Percentiles rank a stretch among this genome's conserved stretches.
Evolutionary conservation across 305 asterid genomes (phyloP).

Genomic region (Solanum hybrid): DNA sequence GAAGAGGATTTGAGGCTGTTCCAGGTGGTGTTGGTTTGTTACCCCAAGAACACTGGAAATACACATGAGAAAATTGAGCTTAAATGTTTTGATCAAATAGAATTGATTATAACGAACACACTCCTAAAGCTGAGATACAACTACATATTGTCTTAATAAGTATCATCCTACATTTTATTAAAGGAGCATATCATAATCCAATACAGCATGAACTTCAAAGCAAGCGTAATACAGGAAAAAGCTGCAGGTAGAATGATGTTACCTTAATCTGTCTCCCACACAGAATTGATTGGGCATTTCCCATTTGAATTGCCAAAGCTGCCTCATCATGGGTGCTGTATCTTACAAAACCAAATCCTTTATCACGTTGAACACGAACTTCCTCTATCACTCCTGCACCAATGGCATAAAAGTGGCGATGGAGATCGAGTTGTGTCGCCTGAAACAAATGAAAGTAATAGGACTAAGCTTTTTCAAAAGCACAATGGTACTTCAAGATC

Average conservation of each 20-base stretch:
- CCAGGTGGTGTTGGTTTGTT: conserved; percentile 87
- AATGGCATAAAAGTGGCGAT: conserved; percentile 69
- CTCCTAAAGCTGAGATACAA: not conserved
- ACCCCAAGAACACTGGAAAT: conserved; percentile 84
- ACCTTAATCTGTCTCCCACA: conserved; percentile 83
- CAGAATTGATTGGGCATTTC: conserved; percentile 60
- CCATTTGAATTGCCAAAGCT: conserved; percentile 72
- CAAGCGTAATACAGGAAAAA: not conserved
- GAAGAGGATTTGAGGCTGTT: conserved; percentile 76
- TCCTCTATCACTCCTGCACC: conserved; percentile 94
- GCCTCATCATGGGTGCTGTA: conserved; percentile 88
- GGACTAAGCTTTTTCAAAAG: not conserved
- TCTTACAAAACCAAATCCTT: conserved; percentile 93
- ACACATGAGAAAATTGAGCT: not conserved
- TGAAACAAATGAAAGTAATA: conserved; percentile 18
- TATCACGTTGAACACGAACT: conserved; percentile 82
- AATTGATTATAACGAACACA: not conserved
- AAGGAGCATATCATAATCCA: not conserved
- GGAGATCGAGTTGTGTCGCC: conserved; percentile 82
- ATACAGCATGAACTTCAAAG: not conserved
- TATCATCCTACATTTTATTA: not conserved
- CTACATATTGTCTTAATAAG: not conserved
- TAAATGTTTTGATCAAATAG: not conserved
- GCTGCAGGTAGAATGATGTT: conserved; percentile 6
- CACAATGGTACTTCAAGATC: not conserved